Evolutionary conservation across 768 basidiomycete genomes (phyloP).

Genomic region (Collybia sordida): DNA sequence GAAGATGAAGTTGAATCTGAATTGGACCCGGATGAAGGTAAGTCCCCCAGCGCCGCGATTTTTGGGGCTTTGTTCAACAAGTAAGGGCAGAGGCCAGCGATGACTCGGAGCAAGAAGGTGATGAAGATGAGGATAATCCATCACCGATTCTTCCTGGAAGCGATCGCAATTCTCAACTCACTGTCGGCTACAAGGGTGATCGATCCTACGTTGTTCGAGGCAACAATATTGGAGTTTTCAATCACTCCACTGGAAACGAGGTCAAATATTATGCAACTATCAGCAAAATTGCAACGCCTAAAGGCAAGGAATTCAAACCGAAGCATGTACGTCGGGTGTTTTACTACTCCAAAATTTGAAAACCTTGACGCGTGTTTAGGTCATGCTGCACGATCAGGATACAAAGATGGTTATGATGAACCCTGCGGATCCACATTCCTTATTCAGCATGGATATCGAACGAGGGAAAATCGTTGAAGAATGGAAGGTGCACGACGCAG

Average conservation of each 20-base stretch:
- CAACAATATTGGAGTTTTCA: slow-evolving; percentile 89
- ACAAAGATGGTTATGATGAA: slow-evolving; percentile 93
- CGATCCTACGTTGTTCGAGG: slow-evolving; percentile 92
- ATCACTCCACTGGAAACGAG: slow-evolving; percentile 62
- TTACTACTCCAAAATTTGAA: background rate
- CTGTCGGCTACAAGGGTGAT: slow-evolving; percentile 94
- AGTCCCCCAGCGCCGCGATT: slow-evolving; percentile 5
- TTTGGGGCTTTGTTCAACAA: slow-evolving; percentile 7
- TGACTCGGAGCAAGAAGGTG: slow-evolving; percentile 22
- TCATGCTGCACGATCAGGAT: slow-evolving; percentile 97
- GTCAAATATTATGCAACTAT: slow-evolving; percentile 90
- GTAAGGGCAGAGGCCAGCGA: slow-evolving; percentile 39
- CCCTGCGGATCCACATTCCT: slow-evolving; percentile 71
- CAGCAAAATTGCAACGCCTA: slow-evolving; percentile 73
- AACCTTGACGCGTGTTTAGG: slow-evolving; percentile 41
- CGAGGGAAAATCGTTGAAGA: slow-evolving; percentile 97
- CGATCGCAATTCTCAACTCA: slow-evolving; percentile 83
- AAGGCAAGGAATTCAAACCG: slow-evolving; percentile 84
- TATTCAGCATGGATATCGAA: slow-evolving; percentile 92
- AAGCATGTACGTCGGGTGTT: slow-evolving; percentile 58
- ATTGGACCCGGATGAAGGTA: slow-evolving; percentile 65
- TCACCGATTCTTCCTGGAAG: slow-evolving; percentile 44
- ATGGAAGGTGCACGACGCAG: slow-evolving; percentile 94
- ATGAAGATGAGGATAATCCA: slow-evolving; percentile 46
- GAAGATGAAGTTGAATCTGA: slow-evolving; percentile 76